A percentile compares a stretch with the other conserved stretches of the same genome.
These are phyloP conservation scores for Amaranthus cruentus DNA, from an alignment of 148 eudicot species.

Conservation along the genomic window DNA sequence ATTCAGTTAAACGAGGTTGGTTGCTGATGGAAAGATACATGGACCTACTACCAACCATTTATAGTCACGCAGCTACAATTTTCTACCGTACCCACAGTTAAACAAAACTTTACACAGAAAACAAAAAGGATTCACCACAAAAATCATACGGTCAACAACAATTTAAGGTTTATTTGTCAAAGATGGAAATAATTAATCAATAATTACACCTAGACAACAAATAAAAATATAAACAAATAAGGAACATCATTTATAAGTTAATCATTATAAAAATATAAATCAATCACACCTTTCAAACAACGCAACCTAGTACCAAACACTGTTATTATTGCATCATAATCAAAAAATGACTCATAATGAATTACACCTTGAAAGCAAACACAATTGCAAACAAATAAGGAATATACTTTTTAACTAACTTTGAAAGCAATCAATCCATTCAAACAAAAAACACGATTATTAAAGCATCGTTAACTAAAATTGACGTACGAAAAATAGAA, in stretches of 20 bases:
- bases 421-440: not conserved
- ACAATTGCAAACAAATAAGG: no score
- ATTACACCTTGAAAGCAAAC: no score
- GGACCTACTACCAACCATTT: no score
- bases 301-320: conserved; percentile 9
- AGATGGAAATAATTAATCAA: not conserved
- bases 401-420: no score
- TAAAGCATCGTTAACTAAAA: not conserved
- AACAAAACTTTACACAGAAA: no score
- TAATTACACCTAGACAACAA: not conserved
- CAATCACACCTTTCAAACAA: not conserved
- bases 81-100: not conserved
- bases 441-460: conserved; percentile 3
- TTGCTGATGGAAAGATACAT: no score
- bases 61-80: not conserved
- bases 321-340: not conserved
- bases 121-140: no score
- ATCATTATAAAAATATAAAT: not conserved
- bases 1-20: no score
- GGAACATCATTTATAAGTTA: not conserved
- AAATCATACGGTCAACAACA: no score
- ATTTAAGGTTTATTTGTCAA: no score
- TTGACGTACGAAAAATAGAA: not conserved
- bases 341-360: not conserved
- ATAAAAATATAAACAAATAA: not conserved